These are phyloP conservation scores for Clonostachys byssicola DNA, from an alignment of 2,329 filamentous ascomycete species.

Conservation along the genomic window DNA sequence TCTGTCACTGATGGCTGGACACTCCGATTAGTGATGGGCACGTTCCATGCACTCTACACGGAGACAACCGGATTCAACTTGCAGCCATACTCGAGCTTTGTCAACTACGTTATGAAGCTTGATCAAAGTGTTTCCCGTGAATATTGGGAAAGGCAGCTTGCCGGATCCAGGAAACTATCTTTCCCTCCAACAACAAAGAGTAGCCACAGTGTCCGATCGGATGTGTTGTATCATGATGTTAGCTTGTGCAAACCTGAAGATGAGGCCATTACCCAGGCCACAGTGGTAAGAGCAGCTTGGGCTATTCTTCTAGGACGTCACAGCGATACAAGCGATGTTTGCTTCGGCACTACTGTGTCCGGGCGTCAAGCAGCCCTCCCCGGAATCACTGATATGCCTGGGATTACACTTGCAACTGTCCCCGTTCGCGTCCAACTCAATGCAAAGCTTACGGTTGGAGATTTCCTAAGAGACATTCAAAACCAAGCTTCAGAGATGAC, in stretches of 20 bases:
- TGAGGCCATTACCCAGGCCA: slow-evolving; percentile 6
- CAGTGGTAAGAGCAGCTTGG: slow-evolving; percentile 5
- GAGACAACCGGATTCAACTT: not conserved
- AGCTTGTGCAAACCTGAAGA: not conserved
- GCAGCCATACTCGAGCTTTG: slow-evolving; percentile 30
- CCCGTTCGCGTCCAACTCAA: slow-evolving; percentile 6
- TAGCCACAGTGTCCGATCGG: not conserved
- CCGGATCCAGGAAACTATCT: slow-evolving; percentile 2
- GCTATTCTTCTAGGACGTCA: slow-evolving; percentile 13
- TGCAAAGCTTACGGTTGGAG: slow-evolving; percentile 2
- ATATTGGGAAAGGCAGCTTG: not conserved
- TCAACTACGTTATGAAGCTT: slow-evolving; percentile 30
- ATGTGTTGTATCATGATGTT: not conserved
- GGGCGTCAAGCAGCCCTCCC: slow-evolving; percentile 10
- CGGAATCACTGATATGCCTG: slow-evolving; percentile 4
- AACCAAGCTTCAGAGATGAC: slow-evolving; percentile 5
- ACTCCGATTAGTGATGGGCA: not conserved
- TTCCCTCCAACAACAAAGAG: slow-evolving; percentile 1
- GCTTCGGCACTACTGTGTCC: slow-evolving; percentile 10
- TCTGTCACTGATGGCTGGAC: slow-evolving; percentile 11
- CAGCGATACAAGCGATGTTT: slow-evolving; percentile 20
- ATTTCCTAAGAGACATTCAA: slow-evolving; percentile 5
- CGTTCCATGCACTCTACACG: slow-evolving; percentile 1
- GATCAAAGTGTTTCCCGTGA: not conserved
- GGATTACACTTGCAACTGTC: slow-evolving; percentile 8